Evolutionary conservation across 2,329 filamentous ascomycete species (phyloP), one percentile per base, ranked within the genome.

Genomic region (Arachnopeziza araneosa): DNA sequence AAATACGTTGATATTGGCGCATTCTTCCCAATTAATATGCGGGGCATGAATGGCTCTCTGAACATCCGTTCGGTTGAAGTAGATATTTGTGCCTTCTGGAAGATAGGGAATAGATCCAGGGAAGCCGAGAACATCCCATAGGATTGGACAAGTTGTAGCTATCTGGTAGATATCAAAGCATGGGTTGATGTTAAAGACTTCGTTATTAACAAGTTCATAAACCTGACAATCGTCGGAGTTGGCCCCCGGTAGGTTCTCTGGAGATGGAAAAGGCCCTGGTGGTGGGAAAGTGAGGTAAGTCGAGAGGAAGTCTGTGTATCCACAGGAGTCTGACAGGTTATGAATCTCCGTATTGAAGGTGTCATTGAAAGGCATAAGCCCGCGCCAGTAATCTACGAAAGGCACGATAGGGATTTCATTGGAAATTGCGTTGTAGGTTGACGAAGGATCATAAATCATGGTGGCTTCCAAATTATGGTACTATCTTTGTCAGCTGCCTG

Each of bases 101-200:
- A 82, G 68, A 73, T 92, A 93, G 22, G 74, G 71, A 58, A 85
- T 77, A 1, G 80, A 79, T n/a, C 86, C 85, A 0, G 88, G 86
- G 73, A 88, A 87, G 19, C 84, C 84, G 2, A 93, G 77, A 0
- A 88, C 83, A 60, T 91, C 86, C 80, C 84, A 90, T 1, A 83
- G 76, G 2, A 86, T 65, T 0, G 90, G 90, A 70, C 90, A 95
- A 14, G 85, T 88, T 3, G 84, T 85, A 1, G 83, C 83, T 17
- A 93, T 82, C 55, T 89, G 83, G 74, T 93, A 95, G 12, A 90
- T 77, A 71, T 91, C 85, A 75, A 89, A 96, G 77, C 91, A 95
- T 0, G 90, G 90, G 75, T 95, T 95, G 36, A 83, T 73, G 1
- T 76, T 69, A 4, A 77, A 63, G 8, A 81, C 80, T 30, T 84